phyloP scores from a whole-genome alignment of 2,329 filamentous ascomycete species.

The Volutella citrinella region DNA sequence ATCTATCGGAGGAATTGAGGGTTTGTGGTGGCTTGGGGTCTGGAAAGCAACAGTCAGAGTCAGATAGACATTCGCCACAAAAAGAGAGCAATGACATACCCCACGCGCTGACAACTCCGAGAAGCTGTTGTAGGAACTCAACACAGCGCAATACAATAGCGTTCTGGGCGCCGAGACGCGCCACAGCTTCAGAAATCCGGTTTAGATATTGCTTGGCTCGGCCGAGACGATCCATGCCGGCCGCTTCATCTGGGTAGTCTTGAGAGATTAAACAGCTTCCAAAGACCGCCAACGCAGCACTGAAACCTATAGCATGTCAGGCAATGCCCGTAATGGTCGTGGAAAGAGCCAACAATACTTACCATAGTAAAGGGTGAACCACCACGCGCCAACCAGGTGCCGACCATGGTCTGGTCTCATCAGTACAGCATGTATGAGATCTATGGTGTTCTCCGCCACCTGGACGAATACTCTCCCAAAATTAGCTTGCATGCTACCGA shows the following conservation, averaged over 20 bases:
- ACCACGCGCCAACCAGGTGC: slow-evolving; percentile 15
- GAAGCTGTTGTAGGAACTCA: slow-evolving; percentile 3
- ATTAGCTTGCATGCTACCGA: slow-evolving; percentile 10
- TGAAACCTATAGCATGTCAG: slow-evolving; percentile 7
- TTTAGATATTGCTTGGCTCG: not conserved
- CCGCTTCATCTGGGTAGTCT: not conserved
- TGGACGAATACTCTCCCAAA: slow-evolving; percentile 7
- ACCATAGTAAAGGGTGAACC: slow-evolving; percentile 19
- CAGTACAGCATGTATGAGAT: slow-evolving; percentile 7
- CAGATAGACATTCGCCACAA: not conserved
- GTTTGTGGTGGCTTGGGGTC: not conserved
- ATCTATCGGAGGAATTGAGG: not conserved
- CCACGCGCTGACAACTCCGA: slow-evolving; percentile 1
- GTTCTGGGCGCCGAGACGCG: slow-evolving; percentile 3
- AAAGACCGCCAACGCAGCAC: slow-evolving; percentile 11
- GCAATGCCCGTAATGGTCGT: too few species aligned
- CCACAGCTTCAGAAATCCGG: slow-evolving; percentile 2
- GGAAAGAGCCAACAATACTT: not conserved
- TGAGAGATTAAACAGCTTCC: slow-evolving; percentile 6
- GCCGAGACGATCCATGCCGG: not conserved
- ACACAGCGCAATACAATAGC: slow-evolving; percentile 4
- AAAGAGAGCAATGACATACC: not conserved
- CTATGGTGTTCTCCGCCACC: slow-evolving; percentile 9
- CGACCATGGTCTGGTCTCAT: slow-evolving; percentile 5
- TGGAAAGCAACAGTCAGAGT: not conserved